Evolutionary conservation across 2,329 filamentous ascomycete species (phyloP), one percentile per base, ranked within the genome.

Genomic region (Penicillium sp.): DNA sequence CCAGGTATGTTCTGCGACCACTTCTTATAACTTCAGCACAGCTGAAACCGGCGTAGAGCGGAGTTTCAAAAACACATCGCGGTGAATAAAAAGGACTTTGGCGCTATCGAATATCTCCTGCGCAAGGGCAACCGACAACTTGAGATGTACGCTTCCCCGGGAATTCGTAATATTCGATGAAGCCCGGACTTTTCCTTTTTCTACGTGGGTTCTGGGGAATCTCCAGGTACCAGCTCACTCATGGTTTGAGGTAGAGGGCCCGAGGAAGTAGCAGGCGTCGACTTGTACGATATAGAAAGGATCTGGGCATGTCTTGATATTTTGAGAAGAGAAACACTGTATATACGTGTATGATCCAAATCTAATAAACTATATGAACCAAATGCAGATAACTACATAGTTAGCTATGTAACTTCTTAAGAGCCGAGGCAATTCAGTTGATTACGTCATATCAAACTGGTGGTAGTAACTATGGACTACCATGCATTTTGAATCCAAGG

Each of bases 31-130:
- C n/a, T n/a, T n/a, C n/a, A n/a, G n/a, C n/a, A n/a, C n/a, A n/a
- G n/a, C n/a, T 54, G 37, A 44, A 49, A 46, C 5, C 5, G 47
- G 51, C 44, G 28, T 29, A 90, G 87, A 56, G 67, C 74, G 23
- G 89, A 96, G 63, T 97, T 98, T 63, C 74, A 82, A 31, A 86
- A 85, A 64, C 77, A 87, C 62, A 63, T 81, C 10, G 64, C 67
- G 7, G 67, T 94, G 45, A 84, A 86, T 67, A 93, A 88, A 70
- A 89, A 87, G 58, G 89, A 95, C 63, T 95, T 95, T 68, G 76
- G 77, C 13, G 84, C 89, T 5, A 85, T 96, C 47, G 90, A 96
- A 68, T 93, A 88, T 66, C 73, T 95, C 27, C 65, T 96, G 42
- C 80, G 90, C 50, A 91, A 88, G 66, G 90, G 90, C 18, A 78